Conservation (phyloP, 73 alveolate genomes). For the Stentor roeselii region DNA sequence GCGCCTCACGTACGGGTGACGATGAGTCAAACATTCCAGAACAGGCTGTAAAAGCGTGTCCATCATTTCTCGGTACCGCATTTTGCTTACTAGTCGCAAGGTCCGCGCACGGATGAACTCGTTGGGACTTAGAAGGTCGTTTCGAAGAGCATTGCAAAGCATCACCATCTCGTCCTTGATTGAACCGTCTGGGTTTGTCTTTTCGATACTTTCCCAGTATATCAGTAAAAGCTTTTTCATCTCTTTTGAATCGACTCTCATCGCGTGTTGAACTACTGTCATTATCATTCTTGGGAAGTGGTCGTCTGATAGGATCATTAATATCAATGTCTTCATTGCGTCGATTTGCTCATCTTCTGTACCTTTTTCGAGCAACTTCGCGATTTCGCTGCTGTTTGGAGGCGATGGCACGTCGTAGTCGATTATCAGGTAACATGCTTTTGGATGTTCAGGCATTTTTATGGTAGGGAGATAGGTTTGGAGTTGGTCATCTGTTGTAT, state of each 20-base stretch:
- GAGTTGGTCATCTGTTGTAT: too few species aligned
- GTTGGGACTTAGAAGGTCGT: conserved; percentile 93
- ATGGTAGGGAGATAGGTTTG: too few species aligned
- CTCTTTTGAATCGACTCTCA: conserved; percentile 77
- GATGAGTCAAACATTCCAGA: conserved; percentile 84
- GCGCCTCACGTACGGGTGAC: conserved; percentile 96
- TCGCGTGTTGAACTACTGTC: conserved; percentile 82
- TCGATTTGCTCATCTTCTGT: conserved; percentile 78
- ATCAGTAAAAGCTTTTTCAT: conserved; percentile 86
- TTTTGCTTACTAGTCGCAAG: conserved; percentile 83
- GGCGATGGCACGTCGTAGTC: conserved; percentile 29
- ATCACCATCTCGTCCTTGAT: conserved; percentile 94
- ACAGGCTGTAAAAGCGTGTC: conserved; percentile 85
- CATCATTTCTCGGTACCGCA: conserved; percentile 78
- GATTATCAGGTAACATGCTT: conserved; percentile 25
- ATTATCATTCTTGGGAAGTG: conserved; percentile 85
- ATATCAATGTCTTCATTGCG: conserved; percentile 84
- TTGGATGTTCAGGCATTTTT: conserved; percentile 19
- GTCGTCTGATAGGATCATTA: conserved; percentile 87
- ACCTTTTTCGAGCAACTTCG: conserved; percentile 63
- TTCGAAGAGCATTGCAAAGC: conserved; percentile 94
- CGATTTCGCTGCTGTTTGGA: conserved; percentile 15
- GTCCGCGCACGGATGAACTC: conserved; percentile 96
- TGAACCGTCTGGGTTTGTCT: conserved; percentile 89
- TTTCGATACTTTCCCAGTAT: conserved; percentile 98